phyloP scores from a whole-genome alignment of 176 grass and related monocot species.

The Urochloa ruziziensis region DNA sequence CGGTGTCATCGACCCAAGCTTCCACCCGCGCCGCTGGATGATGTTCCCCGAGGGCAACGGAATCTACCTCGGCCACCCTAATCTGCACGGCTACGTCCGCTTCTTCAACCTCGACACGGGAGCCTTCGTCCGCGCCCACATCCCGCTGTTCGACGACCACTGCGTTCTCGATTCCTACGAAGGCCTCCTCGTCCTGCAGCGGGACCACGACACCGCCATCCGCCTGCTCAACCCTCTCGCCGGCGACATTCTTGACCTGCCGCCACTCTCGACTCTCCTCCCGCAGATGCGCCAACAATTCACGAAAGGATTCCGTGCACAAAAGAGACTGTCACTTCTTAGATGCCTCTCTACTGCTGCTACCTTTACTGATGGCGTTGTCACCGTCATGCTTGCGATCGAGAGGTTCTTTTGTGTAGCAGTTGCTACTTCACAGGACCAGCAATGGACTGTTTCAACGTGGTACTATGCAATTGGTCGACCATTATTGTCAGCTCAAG shows the following conservation, averaged over 20 bases:
- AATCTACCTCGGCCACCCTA: neutral
- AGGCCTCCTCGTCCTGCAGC: conserved; percentile 1
- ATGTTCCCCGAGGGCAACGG: neutral
- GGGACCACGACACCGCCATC: neutral
- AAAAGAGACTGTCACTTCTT: neutral
- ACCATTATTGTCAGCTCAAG: neutral
- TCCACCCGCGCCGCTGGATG: conserved; percentile 5
- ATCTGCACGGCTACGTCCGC: neutral
- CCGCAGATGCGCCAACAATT: neutral
- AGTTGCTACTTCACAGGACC: neutral
- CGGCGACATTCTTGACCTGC: neutral
- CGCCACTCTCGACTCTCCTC: neutral
- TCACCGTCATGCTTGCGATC: neutral
- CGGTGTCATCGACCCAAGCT: neutral
- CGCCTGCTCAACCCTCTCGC: conserved; percentile 14
- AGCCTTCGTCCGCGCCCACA: conserved; percentile 5
- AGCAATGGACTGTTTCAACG: neutral
- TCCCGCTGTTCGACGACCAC: conserved; percentile 14
- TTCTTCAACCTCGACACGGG: conserved; percentile 5
- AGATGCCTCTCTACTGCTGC: neutral
- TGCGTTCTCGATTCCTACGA: neutral
- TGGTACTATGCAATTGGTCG: neutral
- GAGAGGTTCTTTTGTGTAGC: neutral
- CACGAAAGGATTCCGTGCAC: neutral
- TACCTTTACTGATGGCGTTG: neutral